These are phyloP conservation scores for Cryptococcus hybrid DNA, from an alignment of 1,284 basidiomycete genomes.

Conservation along the genomic window DNA sequence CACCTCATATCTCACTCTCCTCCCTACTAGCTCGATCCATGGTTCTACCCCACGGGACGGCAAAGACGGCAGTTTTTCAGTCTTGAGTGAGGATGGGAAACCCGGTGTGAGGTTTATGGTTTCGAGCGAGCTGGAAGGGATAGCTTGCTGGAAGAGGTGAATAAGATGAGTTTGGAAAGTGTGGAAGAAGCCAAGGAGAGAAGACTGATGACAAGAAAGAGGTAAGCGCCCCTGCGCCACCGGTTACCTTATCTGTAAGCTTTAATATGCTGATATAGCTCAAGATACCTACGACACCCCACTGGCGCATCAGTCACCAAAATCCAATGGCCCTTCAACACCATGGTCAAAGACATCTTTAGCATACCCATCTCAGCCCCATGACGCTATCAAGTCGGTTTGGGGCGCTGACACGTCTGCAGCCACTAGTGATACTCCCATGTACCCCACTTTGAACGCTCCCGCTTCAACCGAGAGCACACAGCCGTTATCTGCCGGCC, in stretches of 20 bases:
- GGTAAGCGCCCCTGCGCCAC: too few species aligned
- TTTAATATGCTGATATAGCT: constrained; percentile 19
- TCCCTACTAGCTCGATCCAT: not conserved
- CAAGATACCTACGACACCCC: constrained; percentile 22
- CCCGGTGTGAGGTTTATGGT: constrained; percentile 50
- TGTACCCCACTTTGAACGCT: constrained; percentile 43
- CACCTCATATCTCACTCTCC: not conserved
- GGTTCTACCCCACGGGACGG: not conserved
- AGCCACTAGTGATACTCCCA: constrained; percentile 24
- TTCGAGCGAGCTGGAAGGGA: constrained; percentile 48
- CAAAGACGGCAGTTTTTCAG: not conserved
- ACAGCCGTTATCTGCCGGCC: constrained; percentile 6
- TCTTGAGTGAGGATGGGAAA: constrained; percentile 14
- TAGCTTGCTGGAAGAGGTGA: constrained; percentile 48
- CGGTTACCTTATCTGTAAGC: too few species aligned
- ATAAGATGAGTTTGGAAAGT: constrained; percentile 49
- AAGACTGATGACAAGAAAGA: too few species aligned
- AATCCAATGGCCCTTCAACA: constrained; percentile 14
- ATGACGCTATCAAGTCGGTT: constrained; percentile 33
- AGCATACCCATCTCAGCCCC: constrained; percentile 30
- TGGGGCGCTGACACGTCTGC: constrained; percentile 33
- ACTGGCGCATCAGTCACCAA: constrained; percentile 11
- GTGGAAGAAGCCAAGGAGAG: constrained; percentile 27
- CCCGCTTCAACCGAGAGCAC: constrained; percentile 20
- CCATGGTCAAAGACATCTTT: constrained; percentile 34